Conservation (phyloP, 306 rosid genomes). For the Sechiopsis laciniata region DNA sequence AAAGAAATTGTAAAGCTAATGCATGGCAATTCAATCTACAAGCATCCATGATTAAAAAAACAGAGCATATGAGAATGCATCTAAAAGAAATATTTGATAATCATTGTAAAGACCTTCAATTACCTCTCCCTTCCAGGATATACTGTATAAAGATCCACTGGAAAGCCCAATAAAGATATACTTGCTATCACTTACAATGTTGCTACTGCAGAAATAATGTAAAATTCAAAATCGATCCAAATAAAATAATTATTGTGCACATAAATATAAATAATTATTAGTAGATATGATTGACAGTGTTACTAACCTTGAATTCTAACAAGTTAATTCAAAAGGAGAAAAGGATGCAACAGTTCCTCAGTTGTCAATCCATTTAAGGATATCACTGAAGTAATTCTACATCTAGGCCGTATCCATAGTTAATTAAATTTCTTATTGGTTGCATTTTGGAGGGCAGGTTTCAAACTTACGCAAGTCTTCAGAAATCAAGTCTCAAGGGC, state of each 20-base stretch:
- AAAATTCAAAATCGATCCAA: conserved; percentile 21
- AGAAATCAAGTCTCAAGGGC: neutral
- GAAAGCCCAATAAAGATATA: conserved; percentile 90
- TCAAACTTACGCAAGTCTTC: neutral
- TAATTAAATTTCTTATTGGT: neutral
- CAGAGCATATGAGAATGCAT: conserved; percentile 3
- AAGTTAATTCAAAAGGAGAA: neutral
- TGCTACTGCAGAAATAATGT: conserved; percentile 62
- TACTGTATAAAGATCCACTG: conserved; percentile 73
- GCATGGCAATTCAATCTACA: conserved; percentile 3
- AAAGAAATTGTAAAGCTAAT: neutral
- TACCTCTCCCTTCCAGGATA: conserved; percentile 99
- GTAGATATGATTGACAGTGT: neutral
- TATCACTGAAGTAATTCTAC: neutral
- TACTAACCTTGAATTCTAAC: neutral
- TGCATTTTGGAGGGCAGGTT: neutral
- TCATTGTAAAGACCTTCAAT: conserved; percentile 18
- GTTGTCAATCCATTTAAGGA: neutral
- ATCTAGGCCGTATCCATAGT: neutral
- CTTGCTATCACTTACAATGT: conserved; percentile 65
- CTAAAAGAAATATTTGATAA: neutral
- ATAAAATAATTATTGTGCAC: conserved; percentile 20
- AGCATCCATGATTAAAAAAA: neutral
- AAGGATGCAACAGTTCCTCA: neutral
- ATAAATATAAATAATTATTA: neutral